phyloP scores from a whole-genome alignment of 2,329 filamentous ascomycete species.

The Exserohilum turcica region DNA sequence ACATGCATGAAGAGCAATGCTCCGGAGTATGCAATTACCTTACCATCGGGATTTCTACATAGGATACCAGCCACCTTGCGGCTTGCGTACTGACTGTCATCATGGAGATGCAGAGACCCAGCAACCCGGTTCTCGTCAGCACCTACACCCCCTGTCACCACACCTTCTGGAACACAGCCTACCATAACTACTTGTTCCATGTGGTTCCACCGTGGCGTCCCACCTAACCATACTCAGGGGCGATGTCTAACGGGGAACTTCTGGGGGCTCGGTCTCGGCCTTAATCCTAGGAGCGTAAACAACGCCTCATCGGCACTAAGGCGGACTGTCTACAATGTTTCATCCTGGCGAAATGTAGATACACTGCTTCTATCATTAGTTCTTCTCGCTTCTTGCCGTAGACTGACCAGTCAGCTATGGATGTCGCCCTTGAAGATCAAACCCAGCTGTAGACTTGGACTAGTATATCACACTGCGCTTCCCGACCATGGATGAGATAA shows the following conservation, averaged over 20 bases:
- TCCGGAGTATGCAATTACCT: constrained; percentile 24
- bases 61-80: constrained; percentile 33
- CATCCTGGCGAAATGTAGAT: constrained; percentile 22
- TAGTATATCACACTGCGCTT: constrained; percentile 36
- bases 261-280: constrained; percentile 23
- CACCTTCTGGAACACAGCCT: constrained; percentile 37
- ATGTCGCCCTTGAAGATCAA: constrained; percentile 17
- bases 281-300: constrained; percentile 14
- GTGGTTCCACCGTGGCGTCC: constrained; percentile 26
- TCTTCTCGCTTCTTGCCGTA: constrained; percentile 23
- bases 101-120: constrained; percentile 16
- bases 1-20: background rate
- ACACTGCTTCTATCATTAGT: constrained; percentile 25
- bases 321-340: constrained; percentile 28
- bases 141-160: constrained; percentile 36
- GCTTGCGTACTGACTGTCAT: constrained; percentile 18
- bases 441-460: constrained; percentile 25
- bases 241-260: constrained; percentile 16
- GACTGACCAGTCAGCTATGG: constrained; percentile 37
- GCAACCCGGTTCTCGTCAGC: constrained; percentile 30
- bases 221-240: constrained; percentile 16
- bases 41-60: constrained; percentile 22
- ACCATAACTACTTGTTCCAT: constrained; percentile 27
- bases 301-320: constrained; percentile 15
- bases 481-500: background rate